Evolutionary conservation across 768 basidiomycete species (phyloP).

Genomic region (Suillus placidus): DNA sequence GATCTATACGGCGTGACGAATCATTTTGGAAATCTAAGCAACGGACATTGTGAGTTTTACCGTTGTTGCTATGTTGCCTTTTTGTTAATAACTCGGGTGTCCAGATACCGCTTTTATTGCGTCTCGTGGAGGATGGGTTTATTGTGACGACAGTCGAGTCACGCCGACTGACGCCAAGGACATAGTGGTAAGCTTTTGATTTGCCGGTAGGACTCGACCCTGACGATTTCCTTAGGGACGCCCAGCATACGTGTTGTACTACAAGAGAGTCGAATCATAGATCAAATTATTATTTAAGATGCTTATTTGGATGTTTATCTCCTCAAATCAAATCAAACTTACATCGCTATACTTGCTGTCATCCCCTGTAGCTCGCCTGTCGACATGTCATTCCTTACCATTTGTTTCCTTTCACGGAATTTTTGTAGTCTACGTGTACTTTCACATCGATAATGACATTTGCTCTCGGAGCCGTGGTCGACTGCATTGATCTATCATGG

Average conservation of each 20-base stretch:
- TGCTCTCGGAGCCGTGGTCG: not conserved
- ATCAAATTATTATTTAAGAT: constrained; percentile 10
- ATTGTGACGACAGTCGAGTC: constrained; percentile 93
- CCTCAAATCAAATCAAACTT: not conserved
- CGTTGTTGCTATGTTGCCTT: not conserved
- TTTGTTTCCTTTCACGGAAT: not conserved
- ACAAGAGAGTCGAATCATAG: constrained; percentile 56
- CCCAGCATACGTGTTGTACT: constrained; percentile 81
- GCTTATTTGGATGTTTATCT: constrained; percentile 11
- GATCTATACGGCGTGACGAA: constrained; percentile 96
- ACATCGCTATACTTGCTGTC: constrained; percentile 3
- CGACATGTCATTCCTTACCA: not conserved
- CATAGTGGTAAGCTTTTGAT: constrained; percentile 66
- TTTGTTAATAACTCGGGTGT: not conserved
- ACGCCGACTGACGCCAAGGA: constrained; percentile 72
- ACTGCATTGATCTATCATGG: not conserved
- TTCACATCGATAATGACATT: constrained; percentile 1
- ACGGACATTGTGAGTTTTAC: constrained; percentile 84
- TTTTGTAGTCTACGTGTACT: constrained; percentile 3
- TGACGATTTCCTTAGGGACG: constrained; percentile 52
- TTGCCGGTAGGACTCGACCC: constrained; percentile 1
- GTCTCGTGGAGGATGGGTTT: constrained; percentile 86
- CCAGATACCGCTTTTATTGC: constrained; percentile 92
- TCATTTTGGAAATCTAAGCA: constrained; percentile 91
- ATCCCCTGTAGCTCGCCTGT: constrained; percentile 1